These are phyloP conservation scores for Irpex sp. DNA, from an alignment of 1,284 basidiomycete genomes.

Conservation along the genomic window DNA sequence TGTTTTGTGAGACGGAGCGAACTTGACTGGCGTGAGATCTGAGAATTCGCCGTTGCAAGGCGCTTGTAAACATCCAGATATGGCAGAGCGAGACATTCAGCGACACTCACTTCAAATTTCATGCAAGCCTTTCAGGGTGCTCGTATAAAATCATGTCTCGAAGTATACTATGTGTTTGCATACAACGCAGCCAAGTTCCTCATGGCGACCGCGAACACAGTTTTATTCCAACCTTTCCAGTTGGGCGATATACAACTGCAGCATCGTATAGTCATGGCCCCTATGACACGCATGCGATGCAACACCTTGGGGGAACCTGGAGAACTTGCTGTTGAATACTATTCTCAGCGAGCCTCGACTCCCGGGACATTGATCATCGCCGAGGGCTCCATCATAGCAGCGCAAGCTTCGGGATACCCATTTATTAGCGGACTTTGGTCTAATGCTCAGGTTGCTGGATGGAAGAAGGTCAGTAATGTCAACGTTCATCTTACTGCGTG, in stretches of 20 bases:
- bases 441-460: constrained; percentile 40
- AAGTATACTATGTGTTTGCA: no score
- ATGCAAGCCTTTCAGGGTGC: no score
- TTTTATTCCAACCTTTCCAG: constrained; percentile 41
- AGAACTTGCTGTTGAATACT: constrained; percentile 40
- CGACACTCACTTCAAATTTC: no score
- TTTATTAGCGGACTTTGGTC: constrained; percentile 42
- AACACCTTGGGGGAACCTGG: constrained; percentile 21
- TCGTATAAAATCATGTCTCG: no score
- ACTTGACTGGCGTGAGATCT: no score
- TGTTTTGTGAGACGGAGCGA: no score
- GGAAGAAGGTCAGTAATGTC: constrained; percentile 38
- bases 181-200: neutral
- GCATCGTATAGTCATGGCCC: constrained; percentile 46
- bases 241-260: constrained; percentile 37
- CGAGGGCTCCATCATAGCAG: constrained; percentile 42
- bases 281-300: constrained; percentile 40
- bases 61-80: no score
- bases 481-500: neutral
- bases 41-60: no score
- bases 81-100: no score
- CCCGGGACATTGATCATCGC: constrained; percentile 47
- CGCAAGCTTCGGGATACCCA: constrained; percentile 33
- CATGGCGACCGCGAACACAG: constrained; percentile 16
- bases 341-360: constrained; percentile 39